Conservation (phyloP, 2,329 filamentous ascomycete species). For the Hymenoscyphus occultus region DNA sequence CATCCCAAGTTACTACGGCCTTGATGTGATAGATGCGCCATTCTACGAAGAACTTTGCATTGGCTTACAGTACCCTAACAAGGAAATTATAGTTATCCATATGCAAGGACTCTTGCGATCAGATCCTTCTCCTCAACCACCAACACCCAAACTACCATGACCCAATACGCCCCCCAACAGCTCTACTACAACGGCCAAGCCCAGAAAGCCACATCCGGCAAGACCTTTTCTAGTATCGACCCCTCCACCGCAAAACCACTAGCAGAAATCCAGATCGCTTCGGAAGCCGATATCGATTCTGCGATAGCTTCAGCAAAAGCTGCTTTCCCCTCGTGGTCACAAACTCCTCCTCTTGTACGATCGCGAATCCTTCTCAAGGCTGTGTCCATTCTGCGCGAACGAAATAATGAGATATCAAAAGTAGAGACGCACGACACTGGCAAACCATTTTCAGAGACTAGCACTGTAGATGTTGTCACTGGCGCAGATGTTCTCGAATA, state of each 20-base stretch:
- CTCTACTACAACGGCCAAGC: conserved; percentile 73
- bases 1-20: background rate
- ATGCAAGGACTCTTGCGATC: background rate
- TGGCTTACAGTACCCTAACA: conserved; percentile 11
- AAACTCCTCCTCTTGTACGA: conserved; percentile 69
- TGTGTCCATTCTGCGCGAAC: conserved; percentile 67
- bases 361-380: conserved; percentile 76
- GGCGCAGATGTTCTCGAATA: conserved; percentile 85
- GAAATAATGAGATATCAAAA: conserved; percentile 75
- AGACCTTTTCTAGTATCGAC: conserved; percentile 69
- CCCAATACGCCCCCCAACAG: conserved; percentile 50
- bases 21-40: background rate
- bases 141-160: conserved; percentile 26
- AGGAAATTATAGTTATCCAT: background rate
- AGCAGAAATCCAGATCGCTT: conserved; percentile 70
- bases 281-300: conserved; percentile 63
- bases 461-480: conserved; percentile 76
- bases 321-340: conserved; percentile 75
- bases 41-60: conserved; percentile 4
- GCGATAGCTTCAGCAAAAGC: conserved; percentile 67
- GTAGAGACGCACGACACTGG: conserved; percentile 84
- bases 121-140: background rate
- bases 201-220: conserved; percentile 57
- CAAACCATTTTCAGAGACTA: conserved; percentile 82
- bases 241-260: conserved; percentile 68